Percentiles rank a stretch among this genome's conserved stretches.
These are phyloP conservation scores for Vigna angularis DNA, from an alignment of 306 rosid genomes.

Conservation along the genomic window DNA sequence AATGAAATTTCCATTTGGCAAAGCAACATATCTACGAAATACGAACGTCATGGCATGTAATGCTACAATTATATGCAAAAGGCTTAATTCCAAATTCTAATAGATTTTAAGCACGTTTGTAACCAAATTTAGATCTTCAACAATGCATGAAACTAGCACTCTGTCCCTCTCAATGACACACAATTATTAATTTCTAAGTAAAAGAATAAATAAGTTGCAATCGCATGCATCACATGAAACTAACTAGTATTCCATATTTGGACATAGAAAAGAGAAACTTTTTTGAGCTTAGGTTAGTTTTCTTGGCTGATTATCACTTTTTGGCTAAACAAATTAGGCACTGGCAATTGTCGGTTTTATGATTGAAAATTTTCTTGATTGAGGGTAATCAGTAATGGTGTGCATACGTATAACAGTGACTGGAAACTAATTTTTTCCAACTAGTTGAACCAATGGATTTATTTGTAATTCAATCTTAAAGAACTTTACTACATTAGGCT, in stretches of 20 bases:
- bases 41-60: conserved; percentile 15
- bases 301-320: conserved; percentile 44
- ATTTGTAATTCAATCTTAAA: too few species aligned
- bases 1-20: background rate
- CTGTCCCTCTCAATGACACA: conserved; percentile 4
- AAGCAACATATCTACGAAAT: background rate
- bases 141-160: background rate
- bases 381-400: conserved; percentile 25
- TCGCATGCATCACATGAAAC: background rate
- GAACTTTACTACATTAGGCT: too few species aligned
- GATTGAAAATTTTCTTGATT: background rate
- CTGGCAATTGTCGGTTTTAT: background rate
- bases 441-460: background rate
- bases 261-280: conserved; percentile 46
- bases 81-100: conserved; percentile 35
- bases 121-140: conserved; percentile 23
- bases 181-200: background rate
- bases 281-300: conserved; percentile 38
- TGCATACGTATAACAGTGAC: background rate
- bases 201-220: background rate
- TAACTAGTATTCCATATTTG: conserved; percentile 9
- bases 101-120: conserved; percentile 22
- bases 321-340: conserved; percentile 64
- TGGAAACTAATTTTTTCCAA: background rate
- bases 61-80: conserved; percentile 13